Percentiles rank a stretch among this genome's conserved stretches.
phyloP scores from a whole-genome alignment of 2,329 filamentous ascomycete species.

The Aspergillus sergii region DNA sequence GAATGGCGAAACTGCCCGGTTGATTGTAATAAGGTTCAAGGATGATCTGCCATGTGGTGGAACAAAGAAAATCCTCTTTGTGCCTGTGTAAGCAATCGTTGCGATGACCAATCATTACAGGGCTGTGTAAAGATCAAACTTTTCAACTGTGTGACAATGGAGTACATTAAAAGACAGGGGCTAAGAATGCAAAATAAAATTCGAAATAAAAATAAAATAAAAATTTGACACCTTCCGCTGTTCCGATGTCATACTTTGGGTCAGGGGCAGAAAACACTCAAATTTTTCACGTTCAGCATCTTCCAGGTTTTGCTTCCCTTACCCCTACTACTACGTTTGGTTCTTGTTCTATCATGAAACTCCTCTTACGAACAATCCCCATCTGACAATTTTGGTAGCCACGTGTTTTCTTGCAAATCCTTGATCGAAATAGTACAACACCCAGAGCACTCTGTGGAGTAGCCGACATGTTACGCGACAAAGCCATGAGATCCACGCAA shows the following conservation, averaged over 20 bases:
- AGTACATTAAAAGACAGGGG: background rate
- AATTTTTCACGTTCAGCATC: background rate
- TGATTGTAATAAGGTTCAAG: background rate
- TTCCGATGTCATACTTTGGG: background rate
- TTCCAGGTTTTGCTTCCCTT: background rate
- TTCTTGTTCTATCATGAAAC: background rate
- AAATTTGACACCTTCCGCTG: background rate
- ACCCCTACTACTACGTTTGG: background rate
- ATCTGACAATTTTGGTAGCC: background rate
- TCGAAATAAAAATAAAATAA: background rate
- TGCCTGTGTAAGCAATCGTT: background rate
- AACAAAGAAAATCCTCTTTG: background rate
- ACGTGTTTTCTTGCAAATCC: background rate
- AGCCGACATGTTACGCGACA: background rate
- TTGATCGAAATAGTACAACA: too few species aligned
- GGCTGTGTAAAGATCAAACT: background rate
- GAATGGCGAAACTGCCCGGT: background rate
- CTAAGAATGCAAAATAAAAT: background rate
- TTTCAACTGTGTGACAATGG: background rate
- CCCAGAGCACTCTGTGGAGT: background rate
- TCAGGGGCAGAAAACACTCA: background rate
- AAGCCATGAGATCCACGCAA: background rate
- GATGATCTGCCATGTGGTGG: constrained; percentile 1
- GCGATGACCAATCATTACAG: background rate
- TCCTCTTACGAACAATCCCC: background rate